phyloP scores from a whole-genome alignment of 345 rosid genomes.

The Diplotaxis tenuifolia region DNA sequence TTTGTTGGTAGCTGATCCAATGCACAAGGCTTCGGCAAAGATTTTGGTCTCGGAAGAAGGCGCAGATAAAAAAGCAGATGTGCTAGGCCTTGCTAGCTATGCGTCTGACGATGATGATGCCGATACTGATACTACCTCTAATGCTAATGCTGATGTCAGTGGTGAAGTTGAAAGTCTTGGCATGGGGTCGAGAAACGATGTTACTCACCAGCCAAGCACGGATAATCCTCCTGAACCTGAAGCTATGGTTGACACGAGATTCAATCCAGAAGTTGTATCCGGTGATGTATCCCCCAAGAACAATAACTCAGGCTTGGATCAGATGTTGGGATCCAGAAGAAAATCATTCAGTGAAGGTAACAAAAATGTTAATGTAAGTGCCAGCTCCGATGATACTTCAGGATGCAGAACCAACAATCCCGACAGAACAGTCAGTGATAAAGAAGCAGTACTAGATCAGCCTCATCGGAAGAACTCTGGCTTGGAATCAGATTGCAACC shows the following conservation, averaged over 20 bases:
- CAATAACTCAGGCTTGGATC: slow-evolving; percentile 24
- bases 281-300: slow-evolving; percentile 27
- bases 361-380: slow-evolving; percentile 19
- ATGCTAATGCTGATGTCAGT: slow-evolving; percentile 37
- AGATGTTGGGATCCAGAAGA: slow-evolving; percentile 18
- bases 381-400: slow-evolving; percentile 34
- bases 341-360: not conserved
- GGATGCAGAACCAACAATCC: slow-evolving; percentile 31
- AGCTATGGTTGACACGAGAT: slow-evolving; percentile 42
- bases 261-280: slow-evolving; percentile 35
- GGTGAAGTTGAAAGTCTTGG: slow-evolving; percentile 50
- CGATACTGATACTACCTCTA: slow-evolving; percentile 56
- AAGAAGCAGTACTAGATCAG: slow-evolving; percentile 34
- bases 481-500: slow-evolving; percentile 39
- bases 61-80: slow-evolving; percentile 57
- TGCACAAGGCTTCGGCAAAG: slow-evolving; percentile 53
- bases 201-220: slow-evolving; percentile 36
- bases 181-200: slow-evolving; percentile 33
- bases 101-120: slow-evolving; percentile 75
- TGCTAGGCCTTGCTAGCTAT: slow-evolving; percentile 92
- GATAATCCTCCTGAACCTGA: slow-evolving; percentile 37
- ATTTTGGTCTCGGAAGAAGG: slow-evolving; percentile 48
- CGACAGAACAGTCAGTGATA: slow-evolving; percentile 30
- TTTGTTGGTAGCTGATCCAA: slow-evolving; percentile 35
- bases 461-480: slow-evolving; percentile 42